Evolutionary conservation across 2,329 filamentous ascomycete genomes (phyloP).

Genomic region (Microsporum canis): DNA sequence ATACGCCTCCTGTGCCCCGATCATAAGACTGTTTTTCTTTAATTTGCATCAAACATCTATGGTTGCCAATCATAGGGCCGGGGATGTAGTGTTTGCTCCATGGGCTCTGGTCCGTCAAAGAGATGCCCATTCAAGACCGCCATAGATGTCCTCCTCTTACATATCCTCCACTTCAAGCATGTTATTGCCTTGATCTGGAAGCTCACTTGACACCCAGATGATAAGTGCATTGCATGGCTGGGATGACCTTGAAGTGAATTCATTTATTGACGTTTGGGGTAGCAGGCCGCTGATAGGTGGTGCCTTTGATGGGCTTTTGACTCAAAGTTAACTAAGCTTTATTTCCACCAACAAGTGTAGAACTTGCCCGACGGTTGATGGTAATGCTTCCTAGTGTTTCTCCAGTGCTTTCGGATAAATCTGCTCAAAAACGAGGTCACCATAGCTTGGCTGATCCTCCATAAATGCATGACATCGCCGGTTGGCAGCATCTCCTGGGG

Average conservation of each 20-base stretch:
- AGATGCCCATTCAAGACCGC: background rate
- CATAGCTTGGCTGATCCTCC: background rate
- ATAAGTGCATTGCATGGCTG: background rate
- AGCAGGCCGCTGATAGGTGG: background rate
- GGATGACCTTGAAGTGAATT: background rate
- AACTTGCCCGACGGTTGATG: background rate
- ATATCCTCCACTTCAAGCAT: background rate
- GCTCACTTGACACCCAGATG: background rate
- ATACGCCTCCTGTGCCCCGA: background rate
- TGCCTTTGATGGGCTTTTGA: background rate
- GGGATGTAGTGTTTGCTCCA: background rate
- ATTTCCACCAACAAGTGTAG: slow-evolving; percentile 2
- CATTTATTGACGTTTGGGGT: background rate
- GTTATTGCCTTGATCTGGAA: background rate
- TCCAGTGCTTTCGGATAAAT: background rate
- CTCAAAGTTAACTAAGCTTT: background rate
- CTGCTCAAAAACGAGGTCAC: background rate
- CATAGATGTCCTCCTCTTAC: background rate
- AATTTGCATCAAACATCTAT: background rate
- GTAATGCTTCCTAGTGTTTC: background rate
- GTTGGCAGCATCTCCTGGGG: background rate
- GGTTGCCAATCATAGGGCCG: background rate
- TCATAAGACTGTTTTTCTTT: background rate
- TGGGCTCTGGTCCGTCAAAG: background rate
- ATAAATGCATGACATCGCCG: no score